Percentiles rank a stretch among this genome's conserved stretches.
Evolutionary conservation across 257 asterid genomes (phyloP).

Genomic region (Solanum infundibuliforme): DNA sequence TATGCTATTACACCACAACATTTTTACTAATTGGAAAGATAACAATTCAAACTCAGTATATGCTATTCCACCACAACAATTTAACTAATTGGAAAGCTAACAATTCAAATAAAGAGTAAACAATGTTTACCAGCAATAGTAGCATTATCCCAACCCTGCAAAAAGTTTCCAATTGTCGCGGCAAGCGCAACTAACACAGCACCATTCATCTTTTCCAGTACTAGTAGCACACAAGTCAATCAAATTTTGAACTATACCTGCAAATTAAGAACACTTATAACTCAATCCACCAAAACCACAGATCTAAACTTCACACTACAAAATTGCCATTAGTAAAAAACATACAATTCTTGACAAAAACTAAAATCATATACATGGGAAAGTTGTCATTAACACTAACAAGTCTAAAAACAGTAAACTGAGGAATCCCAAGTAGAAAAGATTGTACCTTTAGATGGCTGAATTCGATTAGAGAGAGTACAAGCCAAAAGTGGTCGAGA

Average conservation of each 20-base stretch:
- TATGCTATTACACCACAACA: background rate
- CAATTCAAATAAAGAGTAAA: background rate
- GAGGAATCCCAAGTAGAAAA: slow-evolving; percentile 6
- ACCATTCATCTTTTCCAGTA: slow-evolving; percentile 41
- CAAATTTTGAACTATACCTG: slow-evolving; percentile 12
- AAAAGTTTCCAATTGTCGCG: slow-evolving; percentile 67
- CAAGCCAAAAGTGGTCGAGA: background rate
- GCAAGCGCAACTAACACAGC: slow-evolving; percentile 70
- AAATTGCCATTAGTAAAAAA: background rate
- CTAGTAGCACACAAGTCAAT: slow-evolving; percentile 5
- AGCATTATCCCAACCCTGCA: slow-evolving; percentile 93
- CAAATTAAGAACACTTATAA: slow-evolving; percentile 1
- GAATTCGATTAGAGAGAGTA: background rate
- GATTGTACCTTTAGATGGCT: background rate
- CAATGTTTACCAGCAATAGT: slow-evolving; percentile 57
- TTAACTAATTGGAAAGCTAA: background rate
- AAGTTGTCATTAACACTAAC: background rate
- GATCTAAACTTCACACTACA: slow-evolving; percentile 6
- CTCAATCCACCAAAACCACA: slow-evolving; percentile 6
- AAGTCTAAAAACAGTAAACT: slow-evolving; percentile 1
- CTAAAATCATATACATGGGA: background rate
- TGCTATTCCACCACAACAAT: background rate
- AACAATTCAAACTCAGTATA: background rate
- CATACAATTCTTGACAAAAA: background rate
- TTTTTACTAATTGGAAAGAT: background rate